Evolutionary conservation across 2,329 filamentous ascomycete genomes (phyloP).

Genomic region (Fusarium denticulatum): DNA sequence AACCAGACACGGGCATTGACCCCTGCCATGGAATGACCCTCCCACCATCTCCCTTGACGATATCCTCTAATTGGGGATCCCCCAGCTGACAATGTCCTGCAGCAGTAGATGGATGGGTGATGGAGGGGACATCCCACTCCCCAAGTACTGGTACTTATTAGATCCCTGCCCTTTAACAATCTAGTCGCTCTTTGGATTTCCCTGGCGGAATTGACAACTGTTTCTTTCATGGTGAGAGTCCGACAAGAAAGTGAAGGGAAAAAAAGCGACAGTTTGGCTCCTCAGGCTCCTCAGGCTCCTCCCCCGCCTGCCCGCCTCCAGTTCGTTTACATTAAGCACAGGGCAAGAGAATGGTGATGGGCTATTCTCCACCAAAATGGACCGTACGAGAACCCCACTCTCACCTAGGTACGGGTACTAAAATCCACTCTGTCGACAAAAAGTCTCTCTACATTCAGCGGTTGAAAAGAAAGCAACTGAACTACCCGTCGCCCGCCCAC

Average conservation of each 20-base stretch:
- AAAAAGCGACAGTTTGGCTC: background rate
- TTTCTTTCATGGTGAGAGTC: background rate
- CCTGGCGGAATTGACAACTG: background rate
- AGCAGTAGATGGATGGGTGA: constrained; percentile 24
- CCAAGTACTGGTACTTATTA: constrained; percentile 22
- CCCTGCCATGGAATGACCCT: constrained; percentile 10
- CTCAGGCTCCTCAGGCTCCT: constrained; percentile 12
- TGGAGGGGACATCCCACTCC: constrained; percentile 4
- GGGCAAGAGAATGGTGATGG: constrained; percentile 4
- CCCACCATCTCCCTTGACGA: constrained; percentile 9
- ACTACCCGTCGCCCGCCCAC: background rate
- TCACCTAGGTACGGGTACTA: constrained; percentile 6
- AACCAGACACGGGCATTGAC: constrained; percentile 17
- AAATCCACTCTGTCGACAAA: constrained; percentile 34
- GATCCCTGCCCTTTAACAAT: background rate
- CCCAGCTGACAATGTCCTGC: constrained; percentile 35
- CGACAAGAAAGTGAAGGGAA: background rate
- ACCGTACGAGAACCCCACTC: constrained; percentile 21
- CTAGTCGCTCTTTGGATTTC: background rate
- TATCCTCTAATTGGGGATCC: constrained; percentile 7
- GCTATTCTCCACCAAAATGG: constrained; percentile 6
- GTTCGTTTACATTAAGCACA: background rate
- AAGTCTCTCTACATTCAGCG: constrained; percentile 34
- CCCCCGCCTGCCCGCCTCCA: constrained; percentile 10
- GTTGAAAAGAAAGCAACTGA: background rate